These are phyloP conservation scores for Chalaropsis ovoidea DNA, from an alignment of 2,329 filamentous ascomycete genomes.

Conservation along the genomic window DNA sequence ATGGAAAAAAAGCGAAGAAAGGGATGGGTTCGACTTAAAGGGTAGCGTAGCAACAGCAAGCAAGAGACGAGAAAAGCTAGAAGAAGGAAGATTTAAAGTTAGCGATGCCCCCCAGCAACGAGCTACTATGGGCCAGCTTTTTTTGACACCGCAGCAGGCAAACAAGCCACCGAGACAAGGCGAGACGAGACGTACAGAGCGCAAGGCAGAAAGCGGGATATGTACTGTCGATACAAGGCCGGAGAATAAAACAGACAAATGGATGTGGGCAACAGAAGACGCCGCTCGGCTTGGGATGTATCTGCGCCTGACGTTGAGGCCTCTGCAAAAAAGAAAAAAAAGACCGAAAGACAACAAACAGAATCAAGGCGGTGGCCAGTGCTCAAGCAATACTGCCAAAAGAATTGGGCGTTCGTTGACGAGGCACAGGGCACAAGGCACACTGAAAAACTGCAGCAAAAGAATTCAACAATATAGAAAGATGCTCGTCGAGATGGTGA, in stretches of 20 bases:
- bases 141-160: not conserved
- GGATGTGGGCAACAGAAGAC: constrained; percentile 5
- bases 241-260: not conserved
- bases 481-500: constrained; percentile 3
- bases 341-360: not conserved
- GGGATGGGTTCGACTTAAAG: not conserved
- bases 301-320: not conserved
- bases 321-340: not conserved
- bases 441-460: not conserved
- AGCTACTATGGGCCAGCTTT: constrained; percentile 2
- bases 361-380: not conserved
- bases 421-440: not conserved
- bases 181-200: not conserved
- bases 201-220: not conserved
- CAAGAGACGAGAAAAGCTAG: not conserved
- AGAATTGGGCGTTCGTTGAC: not conserved
- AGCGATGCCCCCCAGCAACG: constrained; percentile 7
- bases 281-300: not conserved
- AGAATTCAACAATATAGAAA: constrained; percentile 15
- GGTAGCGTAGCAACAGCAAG: constrained; percentile 1
- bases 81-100: constrained; percentile 9
- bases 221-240: not conserved
- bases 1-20: constrained; percentile 5
- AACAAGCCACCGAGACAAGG: not conserved
- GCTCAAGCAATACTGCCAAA: not conserved